Evolutionary conservation across 345 rosid species (phyloP), one percentile per base, ranked within the genome.

Genomic region (Diplotaxis tenuifolia): DNA sequence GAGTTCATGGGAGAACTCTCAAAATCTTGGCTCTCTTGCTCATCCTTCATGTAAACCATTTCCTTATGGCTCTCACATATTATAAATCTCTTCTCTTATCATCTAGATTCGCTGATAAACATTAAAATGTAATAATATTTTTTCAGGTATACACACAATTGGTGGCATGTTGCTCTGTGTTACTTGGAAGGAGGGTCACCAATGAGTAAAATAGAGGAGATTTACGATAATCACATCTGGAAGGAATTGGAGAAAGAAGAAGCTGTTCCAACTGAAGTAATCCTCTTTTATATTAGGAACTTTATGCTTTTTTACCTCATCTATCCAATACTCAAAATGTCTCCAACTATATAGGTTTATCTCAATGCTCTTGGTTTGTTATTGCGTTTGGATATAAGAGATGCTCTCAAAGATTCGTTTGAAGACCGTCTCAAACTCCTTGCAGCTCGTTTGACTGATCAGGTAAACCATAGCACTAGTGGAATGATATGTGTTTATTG

Each of bases 91-190:
- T 57, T 34, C 57, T 49, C 45, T 16, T 65, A 8, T 50, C 57
- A 42, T 42, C 42, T 31, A 55, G 12, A 52, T 27, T 20, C 14
- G 12, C 20, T 23, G 2, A 22, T 25, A 31, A n/a, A n/a, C 40
- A 32, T 7, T 32, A 49, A 53, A 36, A 15, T 12, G 29, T 20
- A 40, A 50, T 49, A 14, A 60, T 60, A 45, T 22, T 25, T 36
- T 22, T 25, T 36, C 60, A 94, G 98, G 90, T 78, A 81, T 53
- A 94, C 97, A 25, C 97, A 94, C 83, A 88, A 94, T 77, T 94
- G 98, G 98, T 94, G 98, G 98, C 98, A 91, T 59, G 82, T 89
- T 58, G 94, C 97, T 34, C 90, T 94, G 53, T 94, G 97, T 83
- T 94, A 87, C 85, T 71, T 94, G 83, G 98, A 91, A 87, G 96